A percentile compares a stretch with the other conserved stretches of the same genome.
phyloP scores from a whole-genome alignment of 169 alveolate species.

The Cytauxzoon felis region DNA sequence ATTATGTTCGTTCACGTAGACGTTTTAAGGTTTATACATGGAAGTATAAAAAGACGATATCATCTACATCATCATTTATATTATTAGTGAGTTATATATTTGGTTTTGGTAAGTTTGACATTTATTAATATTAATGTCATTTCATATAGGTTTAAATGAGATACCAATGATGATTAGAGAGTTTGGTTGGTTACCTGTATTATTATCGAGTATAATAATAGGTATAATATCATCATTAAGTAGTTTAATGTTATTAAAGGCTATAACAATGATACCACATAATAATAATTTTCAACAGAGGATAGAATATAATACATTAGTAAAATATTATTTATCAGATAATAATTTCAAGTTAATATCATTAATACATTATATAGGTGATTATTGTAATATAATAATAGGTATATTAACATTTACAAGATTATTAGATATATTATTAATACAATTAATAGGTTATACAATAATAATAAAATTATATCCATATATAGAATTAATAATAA shows the following conservation, averaged over 20 bases:
- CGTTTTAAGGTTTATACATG: conserved; percentile 76
- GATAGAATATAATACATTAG: conserved; percentile 72
- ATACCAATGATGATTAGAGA: conserved; percentile 68
- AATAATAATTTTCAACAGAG: conserved; percentile 72
- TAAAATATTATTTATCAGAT: conserved; percentile 68
- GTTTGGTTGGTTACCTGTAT: conserved; percentile 69
- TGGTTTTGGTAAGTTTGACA: conserved; percentile 63
- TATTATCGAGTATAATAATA: conserved; percentile 59
- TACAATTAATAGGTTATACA: conserved; percentile 65
- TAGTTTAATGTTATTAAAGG: conserved; percentile 71
- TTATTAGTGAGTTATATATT: conserved; percentile 69
- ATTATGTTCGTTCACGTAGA: conserved; percentile 51
- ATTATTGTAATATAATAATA: conserved; percentile 57
- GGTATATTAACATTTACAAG: conserved; percentile 70
- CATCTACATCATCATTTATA: conserved; percentile 72
- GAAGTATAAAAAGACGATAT: conserved; percentile 73
- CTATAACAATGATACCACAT: conserved; percentile 75
- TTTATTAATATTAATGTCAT: neutral
- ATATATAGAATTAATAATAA: conserved; percentile 29
- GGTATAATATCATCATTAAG: conserved; percentile 64
- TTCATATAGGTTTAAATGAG: conserved; percentile 60
- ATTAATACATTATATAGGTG: conserved; percentile 65
- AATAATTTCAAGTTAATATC: conserved; percentile 63
- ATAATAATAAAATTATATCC: conserved; percentile 69
- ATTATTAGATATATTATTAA: conserved; percentile 67